Base-by-base conservation (phyloP, 306 rosid genomes). In the Cucurbita ficifolia region DNA sequence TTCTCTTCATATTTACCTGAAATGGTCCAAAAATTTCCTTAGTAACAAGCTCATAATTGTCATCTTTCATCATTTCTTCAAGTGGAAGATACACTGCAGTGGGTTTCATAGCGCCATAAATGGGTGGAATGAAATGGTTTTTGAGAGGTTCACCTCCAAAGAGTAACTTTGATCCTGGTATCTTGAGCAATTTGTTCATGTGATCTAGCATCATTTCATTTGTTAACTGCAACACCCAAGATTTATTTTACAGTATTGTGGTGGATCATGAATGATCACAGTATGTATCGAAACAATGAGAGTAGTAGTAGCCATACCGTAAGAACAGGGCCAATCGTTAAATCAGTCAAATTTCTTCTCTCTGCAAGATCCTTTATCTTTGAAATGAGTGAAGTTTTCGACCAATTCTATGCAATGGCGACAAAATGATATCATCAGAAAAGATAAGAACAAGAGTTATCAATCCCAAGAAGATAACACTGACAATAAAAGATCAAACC, bases 11-110 rank as follows among this genome's bases (percentile, higher is more conserved):
- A 49, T 29, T 84, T 86, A 94, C 97, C 95, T 94, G 97, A 70
- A 91, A 94, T 48, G 99, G 99, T 74, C 97, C 95, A 65, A 94
- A 94, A 46, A 94, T 89, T 83, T 94, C 99, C 79, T 56, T 88
- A 16, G 99, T 90, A n/a, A 85, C 99, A 22, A 91, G 97, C 29
- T 81, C 96, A 69, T 83, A 94, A 75, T 88, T 87, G 4, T 81
- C 82, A 21, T 76, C 88, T 83, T 91, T 91, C 87, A 91, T 11
- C 45, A 94, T 84, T 83, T 91, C 95, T 84, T 89, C 91, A 14
- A 94, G 87, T 10, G 99, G 99, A 81, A 91, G 84, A 80, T 84
- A 94, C 60, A 94, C 69, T 18, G 96, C 97, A 1, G 97, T 94
- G 13, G 99, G 99, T 75, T 89, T 79, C 62, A 94, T 58, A 50